Evolutionary conservation across 2,329 filamentous ascomycete genomes (phyloP), one percentile per base, ranked within the genome.

Genomic region (Ophiostoma sp.): DNA sequence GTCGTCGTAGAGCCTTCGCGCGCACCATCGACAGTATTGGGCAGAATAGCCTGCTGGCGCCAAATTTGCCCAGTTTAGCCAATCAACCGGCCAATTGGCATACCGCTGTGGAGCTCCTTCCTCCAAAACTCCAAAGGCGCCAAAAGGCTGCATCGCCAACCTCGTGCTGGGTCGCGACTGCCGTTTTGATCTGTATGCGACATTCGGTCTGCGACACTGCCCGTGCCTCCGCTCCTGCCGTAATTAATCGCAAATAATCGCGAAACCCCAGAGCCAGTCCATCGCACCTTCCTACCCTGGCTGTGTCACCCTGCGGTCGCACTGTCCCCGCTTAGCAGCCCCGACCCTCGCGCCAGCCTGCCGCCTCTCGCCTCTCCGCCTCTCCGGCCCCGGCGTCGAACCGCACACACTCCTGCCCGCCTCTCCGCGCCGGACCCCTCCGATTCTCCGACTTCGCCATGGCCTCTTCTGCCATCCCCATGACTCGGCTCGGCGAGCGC

Each of bases 401-500:
- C 27, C 27, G 27, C 27, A 27, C 27, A 27, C 27, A 27, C 27
- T 27, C 27, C 27, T 27, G 1, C 27, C 27, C 47, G 47, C 47
- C 16, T 52, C 44, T 18, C 47, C 47, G 47, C 47, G 16, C 16
- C 47, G 16, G 18, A 36, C 12, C 47, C 45, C 9, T 16, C 7
- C 9, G 7, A 45, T 9, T 16, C 41, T 65, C 66, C 65, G 65
- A 41, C 68, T 36, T 27, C 64, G 45, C 64, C 66, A 71, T 71
- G 70, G 69, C 70, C 14, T 67, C 69, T n/a, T 67, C 70, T 8
- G 68, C 70, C 38, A 70, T 82, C 70, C 79, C 78, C 66, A 77
- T 82, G 79, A 75, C 78, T 64, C 76, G 77, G 65, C 75, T 82
- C 64, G 81, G 81, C 76, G 80, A 78, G 70, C 78, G 78, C 73